Percentiles rank a stretch among this genome's conserved stretches.
Conservation (phyloP, 2,329 filamentous ascomycete genomes). For the Alternaria viburni region DNA sequence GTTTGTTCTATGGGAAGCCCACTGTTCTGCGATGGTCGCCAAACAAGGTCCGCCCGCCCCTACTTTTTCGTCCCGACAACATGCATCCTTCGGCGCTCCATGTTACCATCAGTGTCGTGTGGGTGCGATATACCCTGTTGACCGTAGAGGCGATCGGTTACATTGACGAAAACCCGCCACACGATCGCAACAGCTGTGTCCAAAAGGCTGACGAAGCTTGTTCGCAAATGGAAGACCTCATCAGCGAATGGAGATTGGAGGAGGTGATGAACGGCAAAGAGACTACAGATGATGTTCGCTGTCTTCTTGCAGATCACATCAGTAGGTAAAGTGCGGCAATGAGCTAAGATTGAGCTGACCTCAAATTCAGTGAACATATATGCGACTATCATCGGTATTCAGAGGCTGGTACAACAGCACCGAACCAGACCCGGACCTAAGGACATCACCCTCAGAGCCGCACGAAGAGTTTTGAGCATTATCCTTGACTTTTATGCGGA, state of each 20-base stretch:
- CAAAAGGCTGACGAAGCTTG: constrained; percentile 27
- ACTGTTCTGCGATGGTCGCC: constrained; percentile 26
- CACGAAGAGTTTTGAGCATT: constrained; percentile 30
- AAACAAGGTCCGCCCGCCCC: constrained; percentile 27
- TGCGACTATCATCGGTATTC: constrained; percentile 34
- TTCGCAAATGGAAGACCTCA: constrained; percentile 2
- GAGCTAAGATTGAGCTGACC: not conserved
- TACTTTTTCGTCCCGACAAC: constrained; percentile 20
- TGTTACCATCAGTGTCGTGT: constrained; percentile 25
- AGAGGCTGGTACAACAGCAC: constrained; percentile 18
- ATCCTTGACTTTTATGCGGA: constrained; percentile 26
- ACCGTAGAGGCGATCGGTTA: constrained; percentile 26
- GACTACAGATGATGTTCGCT: constrained; percentile 9
- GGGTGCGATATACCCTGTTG: constrained; percentile 28
- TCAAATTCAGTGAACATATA: constrained; percentile 25
- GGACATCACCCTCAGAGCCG: constrained; percentile 24
- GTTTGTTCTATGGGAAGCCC: constrained; percentile 37
- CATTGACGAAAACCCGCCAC: constrained; percentile 17
- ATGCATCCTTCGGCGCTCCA: constrained; percentile 25
- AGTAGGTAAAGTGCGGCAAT: not conserved
- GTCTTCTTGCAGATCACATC: constrained; percentile 31
- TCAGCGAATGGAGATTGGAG: constrained; percentile 29
- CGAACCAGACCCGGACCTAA: constrained; percentile 13
- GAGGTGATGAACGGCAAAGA: constrained; percentile 12
- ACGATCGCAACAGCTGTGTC: constrained; percentile 1